Evolutionary conservation across 1,139 yeast genomes (phyloP), one percentile per base, ranked within the genome.

Genomic region (Geotrichum aggregatum): DNA sequence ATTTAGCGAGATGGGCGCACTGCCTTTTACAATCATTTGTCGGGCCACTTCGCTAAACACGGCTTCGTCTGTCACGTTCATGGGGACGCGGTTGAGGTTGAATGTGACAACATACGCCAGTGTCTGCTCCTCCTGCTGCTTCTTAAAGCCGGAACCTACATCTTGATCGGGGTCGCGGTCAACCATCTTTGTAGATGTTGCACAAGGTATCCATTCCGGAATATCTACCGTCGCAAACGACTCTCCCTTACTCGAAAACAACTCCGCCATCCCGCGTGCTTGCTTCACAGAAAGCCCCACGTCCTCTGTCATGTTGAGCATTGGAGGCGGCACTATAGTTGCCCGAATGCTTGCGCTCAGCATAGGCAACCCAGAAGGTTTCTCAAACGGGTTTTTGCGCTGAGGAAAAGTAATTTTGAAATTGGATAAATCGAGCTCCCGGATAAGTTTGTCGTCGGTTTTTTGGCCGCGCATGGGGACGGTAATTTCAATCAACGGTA

Each of bases 151-250:
- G 8, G 13, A 5, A 16, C 28, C 14, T 3, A n/a, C 10, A 11
- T 47, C 28, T 19, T 16, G 13, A n/a, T 19, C 44, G 21, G 28
- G 28, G 19, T 39, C 40, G n/a, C n/a, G 22, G 18, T 53, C 53
- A 10, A 56, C 56, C 14, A 47, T 55, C n/a, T 31, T 30, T 7
- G 52, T 44, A 1, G 56, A 54, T 0, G 72, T 68, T 31, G 55
- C 56, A 19, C 71, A 64, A 3, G 63, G 66, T n/a, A 63, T 50
- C 73, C 72, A 70, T n/a, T 67, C 65, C 11, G 54, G 56, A 36
- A 67, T 59, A 14, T 57, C 41, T 1, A 69, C 52, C 14, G 57
- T 60, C 8, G 69, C 73, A 58, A 70, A 70, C 41, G 55, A 55
- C 26, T 49, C 58, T n/a, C 56, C 61, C 11, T 59, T 47, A 10